Conservation (phyloP, 2,329 filamentous ascomycete genomes). For the Simplicillium aogashimaense region DNA sequence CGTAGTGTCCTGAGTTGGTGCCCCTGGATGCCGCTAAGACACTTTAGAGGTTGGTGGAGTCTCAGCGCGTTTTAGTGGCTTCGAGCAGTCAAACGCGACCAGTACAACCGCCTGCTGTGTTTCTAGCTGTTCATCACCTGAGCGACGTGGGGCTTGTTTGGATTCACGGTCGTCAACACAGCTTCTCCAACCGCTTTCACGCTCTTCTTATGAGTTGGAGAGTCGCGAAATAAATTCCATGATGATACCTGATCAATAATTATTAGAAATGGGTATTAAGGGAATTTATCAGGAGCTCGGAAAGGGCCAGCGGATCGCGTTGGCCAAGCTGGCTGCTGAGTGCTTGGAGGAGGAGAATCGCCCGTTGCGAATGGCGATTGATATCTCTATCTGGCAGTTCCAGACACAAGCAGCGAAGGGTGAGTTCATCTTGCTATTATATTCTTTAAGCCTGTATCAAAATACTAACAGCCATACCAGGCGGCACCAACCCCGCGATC, state of each 20-base stretch:
- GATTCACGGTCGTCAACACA: too few relatives aligned
- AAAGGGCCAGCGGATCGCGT: constrained; percentile 64
- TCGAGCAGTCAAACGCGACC: constrained; percentile 13
- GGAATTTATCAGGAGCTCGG: constrained; percentile 88
- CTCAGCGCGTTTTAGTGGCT: constrained; percentile 10
- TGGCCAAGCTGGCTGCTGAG: constrained; percentile 73
- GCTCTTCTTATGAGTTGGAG: constrained; percentile 7
- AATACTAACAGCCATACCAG: constrained; percentile 23
- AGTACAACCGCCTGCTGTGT: too few relatives aligned
- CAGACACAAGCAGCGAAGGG: constrained; percentile 78
- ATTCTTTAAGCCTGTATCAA: neutral
- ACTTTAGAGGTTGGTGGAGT: too few relatives aligned
- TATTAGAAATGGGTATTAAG: constrained; percentile 51
- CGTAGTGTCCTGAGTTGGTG: constrained; percentile 8
- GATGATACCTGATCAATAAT: too few relatives aligned
- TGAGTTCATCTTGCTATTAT: constrained; percentile 13
- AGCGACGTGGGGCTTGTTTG: constrained; percentile 16
- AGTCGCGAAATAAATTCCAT: too few relatives aligned
- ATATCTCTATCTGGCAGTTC: constrained; percentile 96
- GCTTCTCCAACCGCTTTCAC: constrained; percentile 5
- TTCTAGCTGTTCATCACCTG: constrained; percentile 10
- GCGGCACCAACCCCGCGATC: constrained; percentile 81
- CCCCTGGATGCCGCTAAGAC: neutral
- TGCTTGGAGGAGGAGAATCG: constrained; percentile 60
- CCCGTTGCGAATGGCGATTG: constrained; percentile 80